Evolutionary conservation across 2,329 filamentous ascomycete species (phyloP), one percentile per base, ranked within the genome.

Genomic region (Epichloe gansuensis): DNA sequence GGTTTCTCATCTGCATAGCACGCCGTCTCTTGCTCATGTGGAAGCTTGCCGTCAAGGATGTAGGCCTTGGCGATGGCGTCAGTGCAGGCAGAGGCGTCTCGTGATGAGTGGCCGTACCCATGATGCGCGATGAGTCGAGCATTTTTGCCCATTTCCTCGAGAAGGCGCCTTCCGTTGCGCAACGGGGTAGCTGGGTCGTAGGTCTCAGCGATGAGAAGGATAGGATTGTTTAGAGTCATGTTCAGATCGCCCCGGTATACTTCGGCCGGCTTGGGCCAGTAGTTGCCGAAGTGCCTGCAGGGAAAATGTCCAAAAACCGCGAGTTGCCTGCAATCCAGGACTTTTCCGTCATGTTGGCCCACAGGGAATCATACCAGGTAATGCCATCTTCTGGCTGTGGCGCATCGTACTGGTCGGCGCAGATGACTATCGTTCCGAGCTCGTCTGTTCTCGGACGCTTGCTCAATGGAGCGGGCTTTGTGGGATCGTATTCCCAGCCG

Each of bases 111-210:
- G 0, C 74, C 74, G 48, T 75, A 76, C 4, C 74, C 74, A 52
- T 76, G 74, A 52, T 77, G 75, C 5, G 62, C 72, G 37, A 77
- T 63, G 17, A 77, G 61, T 5, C 73, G 59, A n/a, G 74, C 73
- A 52, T 76, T 77, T 7, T 58, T 51, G 0, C 73, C 74, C 73
- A 77, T 75, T 51, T 74, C 73, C 0, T 56, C 49, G 17, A 70
- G 52, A 3, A 77, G 63, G 28, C 73, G 61, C 12, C 72, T 62
- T 1, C 73, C 74, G 52, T 77, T 76, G 5, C 72, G 67, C 44
- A 77, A 59, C 4, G 74, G 74, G 6, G 75, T 77, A 2, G 74
- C 74, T 0, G 74, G 74, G 53, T 77, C 75, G 52, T 77, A 72
- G 5, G 71, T 71, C 63, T 73, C 72, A 1, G 74, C 72, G 41